These are phyloP conservation scores for Linderniella brevidens DNA, from an alignment of 257 asterid species.

Conservation along the genomic window DNA sequence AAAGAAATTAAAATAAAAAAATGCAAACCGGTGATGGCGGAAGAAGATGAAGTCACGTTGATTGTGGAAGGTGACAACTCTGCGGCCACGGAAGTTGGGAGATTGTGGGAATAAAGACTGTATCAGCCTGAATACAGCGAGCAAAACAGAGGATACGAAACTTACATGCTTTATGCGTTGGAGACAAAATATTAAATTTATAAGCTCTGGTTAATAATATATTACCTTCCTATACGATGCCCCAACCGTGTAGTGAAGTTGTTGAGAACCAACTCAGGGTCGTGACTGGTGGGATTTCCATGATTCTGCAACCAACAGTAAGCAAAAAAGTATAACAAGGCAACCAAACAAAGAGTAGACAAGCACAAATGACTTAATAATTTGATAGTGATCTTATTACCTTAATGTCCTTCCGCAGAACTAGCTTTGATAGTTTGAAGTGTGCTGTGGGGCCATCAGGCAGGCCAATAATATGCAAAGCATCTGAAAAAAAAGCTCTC, in stretches of 20 bases:
- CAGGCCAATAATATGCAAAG: conserved; percentile 51
- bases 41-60: conserved; percentile 92
- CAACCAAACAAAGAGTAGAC: too few species aligned
- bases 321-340: background rate
- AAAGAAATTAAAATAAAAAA: too few species aligned
- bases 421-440: conserved; percentile 75
- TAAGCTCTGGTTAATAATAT: too few species aligned
- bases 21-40: conserved; percentile 76
- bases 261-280: conserved; percentile 70
- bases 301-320: conserved; percentile 42
- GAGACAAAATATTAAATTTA: too few species aligned
- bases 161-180: too few species aligned
- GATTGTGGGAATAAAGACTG: conserved; percentile 89
- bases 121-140: conserved; percentile 33
- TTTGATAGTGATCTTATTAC: conserved; percentile 19
- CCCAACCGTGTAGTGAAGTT: conserved; percentile 95
- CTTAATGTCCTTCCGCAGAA: conserved; percentile 77
- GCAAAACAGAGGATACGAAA: background rate
- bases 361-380: too few species aligned
- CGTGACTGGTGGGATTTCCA: conserved; percentile 89
- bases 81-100: conserved; percentile 76
- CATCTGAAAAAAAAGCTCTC: conserved; percentile 46
- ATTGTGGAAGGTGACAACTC: conserved; percentile 91
- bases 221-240: conserved; percentile 92
- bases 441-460: conserved; percentile 98